phyloP scores from a whole-genome alignment of 2,329 filamentous ascomycete species.

The Pseudogymnoascus sp. region DNA sequence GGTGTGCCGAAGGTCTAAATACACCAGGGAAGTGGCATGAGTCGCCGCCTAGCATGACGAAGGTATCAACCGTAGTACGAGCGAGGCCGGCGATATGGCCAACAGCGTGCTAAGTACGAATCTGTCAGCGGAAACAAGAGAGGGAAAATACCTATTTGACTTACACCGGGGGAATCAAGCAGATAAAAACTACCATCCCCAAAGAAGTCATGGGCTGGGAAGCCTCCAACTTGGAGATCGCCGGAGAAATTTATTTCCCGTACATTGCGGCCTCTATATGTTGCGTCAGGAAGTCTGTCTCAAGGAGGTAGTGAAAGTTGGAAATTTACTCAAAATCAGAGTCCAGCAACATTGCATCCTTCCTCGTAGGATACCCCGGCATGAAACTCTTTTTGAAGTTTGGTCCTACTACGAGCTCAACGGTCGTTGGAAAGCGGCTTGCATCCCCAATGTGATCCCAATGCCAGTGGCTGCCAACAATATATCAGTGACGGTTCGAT shows the following conservation, averaged over 20 bases:
- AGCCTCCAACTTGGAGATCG: slow-evolving; percentile 33
- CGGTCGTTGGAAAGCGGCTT: slow-evolving; percentile 32
- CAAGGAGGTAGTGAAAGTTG: background rate
- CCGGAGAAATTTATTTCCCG: slow-evolving; percentile 15
- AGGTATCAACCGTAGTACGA: slow-evolving; percentile 29
- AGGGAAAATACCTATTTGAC: background rate
- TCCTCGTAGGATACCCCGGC: slow-evolving; percentile 34
- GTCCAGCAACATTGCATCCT: slow-evolving; percentile 28
- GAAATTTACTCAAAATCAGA: slow-evolving; percentile 26
- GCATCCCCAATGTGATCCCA: slow-evolving; percentile 33
- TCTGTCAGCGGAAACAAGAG: background rate
- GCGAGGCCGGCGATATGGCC: slow-evolving; percentile 36
- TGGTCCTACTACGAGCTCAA: slow-evolving; percentile 35
- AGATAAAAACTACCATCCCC: slow-evolving; percentile 48
- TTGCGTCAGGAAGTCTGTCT: slow-evolving; percentile 27
- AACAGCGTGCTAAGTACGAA: slow-evolving; percentile 28
- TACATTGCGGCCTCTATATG: slow-evolving; percentile 19
- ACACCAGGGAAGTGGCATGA: slow-evolving; percentile 31
- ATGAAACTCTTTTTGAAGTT: slow-evolving; percentile 32
- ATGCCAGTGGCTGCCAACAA: slow-evolving; percentile 25
- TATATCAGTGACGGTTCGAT: background rate
- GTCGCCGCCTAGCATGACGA: slow-evolving; percentile 37
- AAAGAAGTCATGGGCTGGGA: slow-evolving; percentile 44
- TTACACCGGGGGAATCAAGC: slow-evolving; percentile 38
- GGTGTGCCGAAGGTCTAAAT: slow-evolving; percentile 31